Evolutionary conservation across 176 grass and related monocot genomes (phyloP).

Genomic region (Avena eriantha): DNA sequence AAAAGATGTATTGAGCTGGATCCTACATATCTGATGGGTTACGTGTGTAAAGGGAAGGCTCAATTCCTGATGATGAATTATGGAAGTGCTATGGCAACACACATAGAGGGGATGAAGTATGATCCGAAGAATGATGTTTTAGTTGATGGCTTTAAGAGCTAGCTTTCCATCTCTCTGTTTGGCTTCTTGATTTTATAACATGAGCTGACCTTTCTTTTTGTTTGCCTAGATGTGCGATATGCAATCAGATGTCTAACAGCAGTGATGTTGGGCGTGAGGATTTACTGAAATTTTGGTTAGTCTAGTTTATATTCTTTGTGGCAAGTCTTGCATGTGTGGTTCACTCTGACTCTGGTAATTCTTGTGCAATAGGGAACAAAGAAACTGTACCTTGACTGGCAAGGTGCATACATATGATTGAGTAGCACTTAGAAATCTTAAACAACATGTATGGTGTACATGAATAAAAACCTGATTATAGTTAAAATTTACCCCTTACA

Average conservation of each 20-base stretch:
- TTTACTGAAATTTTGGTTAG: constrained; percentile 35
- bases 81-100: constrained; percentile 49
- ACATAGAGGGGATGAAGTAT: constrained; percentile 60
- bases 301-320: constrained; percentile 6
- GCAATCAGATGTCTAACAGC: constrained; percentile 29
- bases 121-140: constrained; percentile 60
- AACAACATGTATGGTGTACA: neutral
- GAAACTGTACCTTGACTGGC: neutral
- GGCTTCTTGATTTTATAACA: neutral
- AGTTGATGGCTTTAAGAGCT: constrained; percentile 54
- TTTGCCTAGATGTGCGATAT: constrained; percentile 42
- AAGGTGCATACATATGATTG: constrained; percentile 1
- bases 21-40: constrained; percentile 57
- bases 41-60: constrained; percentile 51
- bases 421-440: neutral
- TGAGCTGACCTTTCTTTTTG: constrained; percentile 1
- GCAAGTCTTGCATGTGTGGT: constrained; percentile 8
- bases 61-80: constrained; percentile 44
- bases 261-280: constrained; percentile 2
- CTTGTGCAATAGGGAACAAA: neutral
- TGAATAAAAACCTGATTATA: constrained; percentile 1
- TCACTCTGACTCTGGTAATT: constrained; percentile 26
- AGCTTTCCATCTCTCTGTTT: neutral
- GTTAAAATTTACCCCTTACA: neutral
- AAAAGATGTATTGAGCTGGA: constrained; percentile 59